Conservation (phyloP, 2,329 filamentous ascomycete species). For the Fusarium lateritium region DNA sequence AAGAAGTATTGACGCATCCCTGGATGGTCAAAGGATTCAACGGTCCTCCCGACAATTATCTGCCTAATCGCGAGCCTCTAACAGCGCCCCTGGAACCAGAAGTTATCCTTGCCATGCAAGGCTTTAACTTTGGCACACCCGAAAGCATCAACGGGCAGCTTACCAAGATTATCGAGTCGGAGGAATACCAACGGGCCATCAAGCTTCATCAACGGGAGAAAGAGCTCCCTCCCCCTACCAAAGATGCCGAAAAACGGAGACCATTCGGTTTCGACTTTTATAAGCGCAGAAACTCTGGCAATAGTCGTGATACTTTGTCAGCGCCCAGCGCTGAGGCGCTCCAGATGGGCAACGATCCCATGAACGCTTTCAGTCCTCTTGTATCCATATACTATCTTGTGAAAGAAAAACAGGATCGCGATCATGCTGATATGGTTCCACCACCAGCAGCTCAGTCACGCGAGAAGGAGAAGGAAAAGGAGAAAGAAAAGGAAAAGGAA, state of each 20-base stretch:
- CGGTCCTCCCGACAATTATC: constrained; percentile 87
- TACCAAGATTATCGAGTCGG: constrained; percentile 88
- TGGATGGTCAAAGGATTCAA: constrained; percentile 97
- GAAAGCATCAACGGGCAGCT: constrained; percentile 88
- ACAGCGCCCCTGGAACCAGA: constrained; percentile 85
- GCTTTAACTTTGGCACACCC: constrained; percentile 94
- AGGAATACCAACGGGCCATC: constrained; percentile 93
- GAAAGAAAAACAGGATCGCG: constrained; percentile 92
- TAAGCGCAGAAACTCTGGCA: constrained; percentile 90
- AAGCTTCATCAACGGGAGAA: constrained; percentile 77
- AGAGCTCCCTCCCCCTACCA: constrained; percentile 69
- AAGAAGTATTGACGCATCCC: constrained; percentile 93
- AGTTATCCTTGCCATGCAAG: constrained; percentile 94
- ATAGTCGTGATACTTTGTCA: constrained; percentile 87
- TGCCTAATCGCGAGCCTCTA: constrained; percentile 88
- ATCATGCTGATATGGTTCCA: constrained; percentile 62
- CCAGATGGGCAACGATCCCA: constrained; percentile 84
- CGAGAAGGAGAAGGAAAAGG: constrained; percentile 52
- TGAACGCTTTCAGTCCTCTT: constrained; percentile 93
- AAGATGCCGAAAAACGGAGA: constrained; percentile 84
- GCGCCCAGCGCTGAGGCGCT: constrained; percentile 90
- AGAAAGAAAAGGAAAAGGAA: constrained; percentile 50
- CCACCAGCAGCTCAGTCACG: constrained; percentile 63
- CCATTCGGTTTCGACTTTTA: constrained; percentile 97
- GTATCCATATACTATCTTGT: constrained; percentile 97